A percentile compares a stretch with the other conserved stretches of the same genome.
These are phyloP conservation scores for Starmerella potacharoeniae DNA, from an alignment of 805 yeast genomes.

Conservation along the genomic window DNA sequence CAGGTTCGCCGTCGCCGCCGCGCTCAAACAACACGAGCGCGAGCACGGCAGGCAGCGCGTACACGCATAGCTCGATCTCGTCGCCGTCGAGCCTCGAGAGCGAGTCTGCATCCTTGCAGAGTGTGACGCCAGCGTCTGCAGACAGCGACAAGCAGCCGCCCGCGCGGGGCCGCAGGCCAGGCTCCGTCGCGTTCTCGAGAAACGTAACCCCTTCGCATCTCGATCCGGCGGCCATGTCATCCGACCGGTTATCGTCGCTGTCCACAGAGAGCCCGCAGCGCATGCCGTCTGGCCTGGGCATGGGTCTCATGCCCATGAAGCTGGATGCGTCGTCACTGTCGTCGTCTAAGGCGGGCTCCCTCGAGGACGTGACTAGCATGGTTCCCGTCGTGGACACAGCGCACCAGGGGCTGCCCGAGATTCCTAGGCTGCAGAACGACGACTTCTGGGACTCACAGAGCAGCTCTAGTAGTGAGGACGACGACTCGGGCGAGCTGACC, in stretches of 20 bases:
- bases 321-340: constrained; percentile 8
- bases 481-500: constrained; percentile 22
- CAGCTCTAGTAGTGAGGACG: constrained; percentile 19
- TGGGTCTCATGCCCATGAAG: constrained; percentile 16
- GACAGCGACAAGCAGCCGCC: neutral
- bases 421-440: constrained; percentile 8
- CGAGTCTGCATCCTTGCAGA: neutral
- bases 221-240: neutral
- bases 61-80: neutral
- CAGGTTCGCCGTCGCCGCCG: neutral
- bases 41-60: neutral
- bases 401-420: constrained; percentile 9
- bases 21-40: neutral
- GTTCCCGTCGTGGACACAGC: neutral
- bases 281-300: neutral
- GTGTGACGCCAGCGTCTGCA: neutral
- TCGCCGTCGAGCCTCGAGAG: neutral
- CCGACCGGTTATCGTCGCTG: neutral
- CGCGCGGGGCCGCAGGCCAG: neutral
- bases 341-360: neutral
- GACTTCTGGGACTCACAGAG: constrained; percentile 11
- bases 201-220: neutral
- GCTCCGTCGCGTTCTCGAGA: neutral
- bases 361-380: constrained; percentile 1
- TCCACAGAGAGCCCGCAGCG: neutral